Base-by-base conservation (phyloP, 371 early-diverging fungal species). In the Apophysomyces ossiformis region DNA sequence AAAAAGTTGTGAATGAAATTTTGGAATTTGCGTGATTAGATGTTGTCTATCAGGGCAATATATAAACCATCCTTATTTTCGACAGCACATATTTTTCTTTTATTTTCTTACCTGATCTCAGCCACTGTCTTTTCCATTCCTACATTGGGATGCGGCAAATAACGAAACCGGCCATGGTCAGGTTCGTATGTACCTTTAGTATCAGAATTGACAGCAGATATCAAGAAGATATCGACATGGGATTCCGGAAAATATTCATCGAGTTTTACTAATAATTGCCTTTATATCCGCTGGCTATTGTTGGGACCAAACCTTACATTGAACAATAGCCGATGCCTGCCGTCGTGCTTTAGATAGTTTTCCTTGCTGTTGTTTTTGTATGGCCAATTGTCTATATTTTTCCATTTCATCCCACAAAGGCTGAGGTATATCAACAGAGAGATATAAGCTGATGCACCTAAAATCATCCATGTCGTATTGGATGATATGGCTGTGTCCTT, bases 331-430 rank as follows among this genome's bases (percentile, higher is more conserved):
- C 5, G 54, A 26, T 50, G 54, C 54, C 21, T 21, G 21, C 8
- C 21, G 16, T 8, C 54, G 54, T 7, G 54, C 54, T 21, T 50
- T 50, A 5, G 54, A 50, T 16, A 50, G 54, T 21, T 50, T 50
- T 21, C 54, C 54, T 21, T 50, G 21, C 21, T 21, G 54, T 26
- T 50, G 16, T 21, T n/a, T 50, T 50, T 50, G 32, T 18, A 50
- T 50, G 5, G 54, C 54, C 7, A 50, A 18, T 21, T 50, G 54
- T 2, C 54, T 16, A 21, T 50, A 50, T 8, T 50, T 21, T 11
- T 50, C 54, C 54, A 50, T 50, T 50, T 50, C 54, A 50, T 50
- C 54, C 54, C 54, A 50, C 21, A 50, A 50, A 9, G 18, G 21
- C 21, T n/a, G n/a, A 11, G 54, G 54, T 50, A 50, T 50, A n/a